Base-by-base conservation (phyloP, 2,329 filamentous ascomycete genomes). In the Eurotiales sp. region DNA sequence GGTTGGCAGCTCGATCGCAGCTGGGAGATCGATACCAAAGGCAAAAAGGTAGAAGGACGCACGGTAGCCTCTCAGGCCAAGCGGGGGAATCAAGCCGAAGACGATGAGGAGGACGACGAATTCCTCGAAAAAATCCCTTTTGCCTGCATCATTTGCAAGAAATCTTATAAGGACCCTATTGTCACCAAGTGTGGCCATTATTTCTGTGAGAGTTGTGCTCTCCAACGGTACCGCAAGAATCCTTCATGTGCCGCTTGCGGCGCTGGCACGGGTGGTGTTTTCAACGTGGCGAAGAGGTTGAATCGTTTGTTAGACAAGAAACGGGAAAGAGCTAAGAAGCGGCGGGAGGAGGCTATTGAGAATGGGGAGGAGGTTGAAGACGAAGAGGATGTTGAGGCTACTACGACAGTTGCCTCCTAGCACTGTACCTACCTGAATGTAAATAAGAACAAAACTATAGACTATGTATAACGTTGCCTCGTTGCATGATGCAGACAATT, bases 1-100 rank as follows among this genome's bases (percentile, higher is more conserved):
- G 93, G 93, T 2, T 99, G 93, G 93, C 90, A 97, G 67, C 78
- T 99, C 4, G 93, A 99, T 68, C 80, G 81, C 47, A 92, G 97
- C 44, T 99, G 93, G 93, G 93, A 99, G 65, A 86, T 82, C 30
- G 83, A 85, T 2, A 88, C 84, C 6, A 91, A 82, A 61, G 78
- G 77, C 55, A 75, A 70, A 52, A 67, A 66, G 23, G 39, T 75
- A 6, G 62, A 61, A 5, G 78, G 77, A 10, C 74, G 71, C 22
- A 70, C 76, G 2, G 72, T 81, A 2, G 75, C 77, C 10, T 76
- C 74, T 60, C 54, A 68, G 57, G 59, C 67, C 17, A 70, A 71
- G 14, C 67, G 72, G 12, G 65, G 75, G 30, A 75, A 74, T 22
- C 67, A 71, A 0, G 77, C 76, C 27, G 71, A 76, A 34, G 75